Evolutionary conservation across 768 basidiomycete species (phyloP).

Genomic region (Pleurotus tuoliensis): DNA sequence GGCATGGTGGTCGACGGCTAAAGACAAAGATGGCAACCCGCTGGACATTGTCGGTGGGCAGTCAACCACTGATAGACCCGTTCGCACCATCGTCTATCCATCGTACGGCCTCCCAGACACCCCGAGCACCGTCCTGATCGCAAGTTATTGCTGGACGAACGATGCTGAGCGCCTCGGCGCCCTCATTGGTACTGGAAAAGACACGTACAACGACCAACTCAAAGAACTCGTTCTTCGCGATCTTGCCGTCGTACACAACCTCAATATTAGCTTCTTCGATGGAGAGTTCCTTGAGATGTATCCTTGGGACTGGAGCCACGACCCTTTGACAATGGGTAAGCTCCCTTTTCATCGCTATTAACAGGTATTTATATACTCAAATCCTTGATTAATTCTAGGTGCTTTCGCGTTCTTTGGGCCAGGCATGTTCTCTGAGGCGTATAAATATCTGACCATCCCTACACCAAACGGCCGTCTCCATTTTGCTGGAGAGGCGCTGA

Average conservation of each 20-base stretch:
- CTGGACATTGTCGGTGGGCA: constrained; percentile 35
- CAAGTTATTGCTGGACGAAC: constrained; percentile 36
- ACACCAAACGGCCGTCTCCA: constrained; percentile 24
- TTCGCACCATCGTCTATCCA: constrained; percentile 40
- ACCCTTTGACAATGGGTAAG: constrained; percentile 30
- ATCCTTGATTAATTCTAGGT: constrained; percentile 16
- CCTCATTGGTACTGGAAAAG: constrained; percentile 21
- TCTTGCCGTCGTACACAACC: constrained; percentile 25
- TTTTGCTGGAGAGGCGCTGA: constrained; percentile 35
- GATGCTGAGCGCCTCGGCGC: constrained; percentile 35
- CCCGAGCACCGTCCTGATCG: constrained; percentile 29
- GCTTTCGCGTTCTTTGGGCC: constrained; percentile 39
- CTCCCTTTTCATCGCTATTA: not conserved
- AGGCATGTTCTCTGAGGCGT: constrained; percentile 30
- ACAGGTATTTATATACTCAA: too few species aligned
- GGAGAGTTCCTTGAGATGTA: constrained; percentile 18
- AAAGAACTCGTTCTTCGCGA: constrained; percentile 26
- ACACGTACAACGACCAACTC: constrained; percentile 17
- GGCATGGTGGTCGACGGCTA: constrained; percentile 29
- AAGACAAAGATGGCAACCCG: constrained; percentile 16
- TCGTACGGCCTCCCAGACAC: constrained; percentile 27
- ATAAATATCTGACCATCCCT: constrained; percentile 24
- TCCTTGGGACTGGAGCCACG: constrained; percentile 31
- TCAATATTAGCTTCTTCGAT: constrained; percentile 15
- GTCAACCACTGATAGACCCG: constrained; percentile 36